phyloP scores from a whole-genome alignment of 2,329 filamentous ascomycete species.

The Nigrospora osmanthi region DNA sequence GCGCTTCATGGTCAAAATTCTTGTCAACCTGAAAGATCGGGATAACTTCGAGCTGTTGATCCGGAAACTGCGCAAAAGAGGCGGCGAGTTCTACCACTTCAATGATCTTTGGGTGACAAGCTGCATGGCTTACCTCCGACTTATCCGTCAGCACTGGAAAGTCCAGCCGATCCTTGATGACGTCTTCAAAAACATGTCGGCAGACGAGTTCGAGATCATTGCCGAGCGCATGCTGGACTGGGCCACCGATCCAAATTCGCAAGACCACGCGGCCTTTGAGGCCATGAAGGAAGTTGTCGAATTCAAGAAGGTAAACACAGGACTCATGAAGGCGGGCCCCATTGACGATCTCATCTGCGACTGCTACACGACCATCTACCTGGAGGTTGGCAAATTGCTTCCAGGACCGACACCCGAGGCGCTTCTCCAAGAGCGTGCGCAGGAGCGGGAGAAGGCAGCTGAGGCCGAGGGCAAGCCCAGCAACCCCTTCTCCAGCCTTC shows the following conservation, averaged over 20 bases:
- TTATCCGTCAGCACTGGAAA: constrained; percentile 41
- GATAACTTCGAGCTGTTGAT: constrained; percentile 69
- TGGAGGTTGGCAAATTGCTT: constrained; percentile 54
- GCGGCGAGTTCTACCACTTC: constrained; percentile 64
- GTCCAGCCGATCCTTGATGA: constrained; percentile 41
- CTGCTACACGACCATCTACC: constrained; percentile 73
- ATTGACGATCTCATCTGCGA: constrained; percentile 95
- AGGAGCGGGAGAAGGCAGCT: constrained; percentile 25
- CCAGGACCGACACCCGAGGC: constrained; percentile 39
- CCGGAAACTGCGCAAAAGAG: constrained; percentile 72
- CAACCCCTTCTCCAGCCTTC: constrained; percentile 31
- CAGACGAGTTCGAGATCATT: constrained; percentile 51
- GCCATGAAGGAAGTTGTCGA: constrained; percentile 53
- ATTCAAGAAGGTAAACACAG: constrained; percentile 68
- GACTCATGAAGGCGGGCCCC: constrained; percentile 73
- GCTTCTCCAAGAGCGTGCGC: constrained; percentile 35
- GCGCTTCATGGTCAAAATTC: constrained; percentile 68
- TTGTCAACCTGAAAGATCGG: constrained; percentile 69
- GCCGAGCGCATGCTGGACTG: constrained; percentile 47
- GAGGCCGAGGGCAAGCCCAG: constrained; percentile 24
- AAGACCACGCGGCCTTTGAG: constrained; percentile 35
- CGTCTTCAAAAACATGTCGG: constrained; percentile 43
- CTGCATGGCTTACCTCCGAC: constrained; percentile 43
- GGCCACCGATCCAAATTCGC: constrained; percentile 17
- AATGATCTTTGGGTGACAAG: constrained; percentile 51